Evolutionary conservation across 441 rosid species (phyloP).

Genomic region (Breynia disticha): DNA sequence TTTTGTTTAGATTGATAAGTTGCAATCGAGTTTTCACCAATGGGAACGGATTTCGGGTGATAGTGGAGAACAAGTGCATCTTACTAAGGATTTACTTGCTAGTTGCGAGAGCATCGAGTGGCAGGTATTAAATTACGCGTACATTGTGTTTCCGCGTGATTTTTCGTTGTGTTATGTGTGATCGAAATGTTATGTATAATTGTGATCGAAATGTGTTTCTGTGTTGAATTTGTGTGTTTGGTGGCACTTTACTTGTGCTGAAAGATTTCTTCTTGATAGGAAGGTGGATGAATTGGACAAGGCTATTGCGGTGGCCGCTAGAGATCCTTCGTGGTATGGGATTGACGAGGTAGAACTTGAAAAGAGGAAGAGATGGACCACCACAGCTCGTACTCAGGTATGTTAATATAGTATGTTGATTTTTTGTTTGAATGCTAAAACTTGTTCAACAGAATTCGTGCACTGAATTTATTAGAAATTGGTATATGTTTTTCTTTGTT

Average conservation of each 20-base stretch:
- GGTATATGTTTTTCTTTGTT: background rate
- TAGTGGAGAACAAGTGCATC: constrained; percentile 55
- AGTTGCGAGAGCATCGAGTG: constrained; percentile 86
- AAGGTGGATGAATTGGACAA: constrained; percentile 98
- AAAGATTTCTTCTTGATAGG: constrained; percentile 51
- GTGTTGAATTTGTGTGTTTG: constrained; percentile 9
- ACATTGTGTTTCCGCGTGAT: background rate
- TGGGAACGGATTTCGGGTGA: constrained; percentile 69
- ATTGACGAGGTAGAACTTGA: constrained; percentile 78
- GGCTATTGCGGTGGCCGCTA: constrained; percentile 74
- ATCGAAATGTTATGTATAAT: too few relatives aligned
- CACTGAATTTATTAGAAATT: too few relatives aligned
- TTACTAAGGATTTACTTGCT: constrained; percentile 60
- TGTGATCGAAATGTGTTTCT: background rate
- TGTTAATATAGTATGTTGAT: background rate
- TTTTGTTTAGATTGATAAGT: constrained; percentile 66
- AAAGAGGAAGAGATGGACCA: constrained; percentile 89
- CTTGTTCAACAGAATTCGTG: too few relatives aligned
- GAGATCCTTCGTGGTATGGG: constrained; percentile 88
- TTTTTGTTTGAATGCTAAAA: background rate
- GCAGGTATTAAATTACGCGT: constrained; percentile 66
- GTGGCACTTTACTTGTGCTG: constrained; percentile 29
- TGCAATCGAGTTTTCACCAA: constrained; percentile 73
- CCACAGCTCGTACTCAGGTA: constrained; percentile 80
- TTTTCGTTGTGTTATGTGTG: background rate